phyloP scores from a whole-genome alignment of 331 rosid genomes.

The Cydonia oblonga region DNA sequence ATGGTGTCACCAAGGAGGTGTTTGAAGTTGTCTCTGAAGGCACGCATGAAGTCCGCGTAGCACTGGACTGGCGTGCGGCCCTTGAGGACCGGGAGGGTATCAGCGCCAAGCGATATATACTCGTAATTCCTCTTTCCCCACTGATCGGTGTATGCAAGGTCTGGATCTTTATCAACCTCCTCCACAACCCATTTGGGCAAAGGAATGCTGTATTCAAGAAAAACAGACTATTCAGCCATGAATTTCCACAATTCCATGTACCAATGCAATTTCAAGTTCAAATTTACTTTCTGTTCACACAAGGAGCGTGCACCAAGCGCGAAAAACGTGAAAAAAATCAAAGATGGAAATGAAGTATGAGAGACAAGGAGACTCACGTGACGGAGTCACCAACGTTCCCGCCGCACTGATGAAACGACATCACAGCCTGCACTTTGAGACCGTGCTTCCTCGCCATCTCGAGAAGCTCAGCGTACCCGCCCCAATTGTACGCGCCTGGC shows the following conservation, averaged over 20 bases:
- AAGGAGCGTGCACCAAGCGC: background rate
- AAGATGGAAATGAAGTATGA: background rate
- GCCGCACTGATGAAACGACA: constrained; percentile 94
- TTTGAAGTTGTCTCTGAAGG: constrained; percentile 72
- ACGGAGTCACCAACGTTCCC: constrained; percentile 97
- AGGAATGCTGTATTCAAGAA: constrained; percentile 56
- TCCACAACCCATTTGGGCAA: constrained; percentile 85
- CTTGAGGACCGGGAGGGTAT: constrained; percentile 75
- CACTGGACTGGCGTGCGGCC: constrained; percentile 91
- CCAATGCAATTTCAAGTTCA: background rate
- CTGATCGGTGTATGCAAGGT: constrained; percentile 93
- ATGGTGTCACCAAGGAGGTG: constrained; percentile 84
- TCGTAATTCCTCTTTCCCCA: constrained; percentile 91
- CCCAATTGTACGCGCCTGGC: constrained; percentile 78
- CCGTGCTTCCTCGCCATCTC: constrained; percentile 92
- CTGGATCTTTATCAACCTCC: constrained; percentile 64
- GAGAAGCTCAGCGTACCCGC: constrained; percentile 69
- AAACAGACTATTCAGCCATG: background rate
- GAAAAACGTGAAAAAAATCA: background rate
- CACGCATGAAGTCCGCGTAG: constrained; percentile 82
- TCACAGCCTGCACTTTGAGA: constrained; percentile 89
- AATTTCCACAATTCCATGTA: background rate
- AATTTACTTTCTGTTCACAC: background rate
- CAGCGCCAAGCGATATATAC: constrained; percentile 78
- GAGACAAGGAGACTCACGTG: constrained; percentile 31